These are phyloP conservation scores for Inga laurina DNA, from an alignment of 306 rosid species.

Conservation along the genomic window DNA sequence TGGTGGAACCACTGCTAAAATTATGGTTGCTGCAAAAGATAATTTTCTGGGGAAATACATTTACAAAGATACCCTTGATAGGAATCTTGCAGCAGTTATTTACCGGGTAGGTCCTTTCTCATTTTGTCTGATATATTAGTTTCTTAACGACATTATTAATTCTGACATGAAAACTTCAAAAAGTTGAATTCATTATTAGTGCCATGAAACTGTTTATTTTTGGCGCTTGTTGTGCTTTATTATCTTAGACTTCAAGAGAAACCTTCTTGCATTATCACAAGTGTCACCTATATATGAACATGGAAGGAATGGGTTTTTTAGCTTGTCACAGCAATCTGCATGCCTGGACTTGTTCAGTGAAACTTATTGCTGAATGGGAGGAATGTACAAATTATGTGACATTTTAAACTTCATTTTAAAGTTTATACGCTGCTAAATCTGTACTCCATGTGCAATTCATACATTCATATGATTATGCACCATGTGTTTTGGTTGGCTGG, in stretches of 20 bases:
- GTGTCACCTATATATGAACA: neutral
- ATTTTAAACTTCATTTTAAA: neutral
- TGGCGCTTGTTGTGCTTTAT: neutral
- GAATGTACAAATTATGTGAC: neutral
- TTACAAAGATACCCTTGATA: constrained; percentile 88
- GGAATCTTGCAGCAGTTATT: constrained; percentile 91
- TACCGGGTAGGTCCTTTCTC: constrained; percentile 52
- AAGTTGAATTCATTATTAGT: neutral
- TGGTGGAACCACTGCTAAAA: constrained; percentile 96
- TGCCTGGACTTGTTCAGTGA: neutral
- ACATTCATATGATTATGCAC: neutral
- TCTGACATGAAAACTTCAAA: neutral
- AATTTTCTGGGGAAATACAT: constrained; percentile 90
- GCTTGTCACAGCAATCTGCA: neutral
- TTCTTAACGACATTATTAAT: neutral
- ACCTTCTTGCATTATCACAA: neutral
- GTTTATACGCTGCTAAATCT: neutral
- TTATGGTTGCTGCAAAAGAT: constrained; percentile 94
- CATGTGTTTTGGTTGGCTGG: neutral
- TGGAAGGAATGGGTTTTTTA: neutral
- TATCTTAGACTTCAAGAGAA: neutral
- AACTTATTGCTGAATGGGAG: neutral
- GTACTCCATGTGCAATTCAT: neutral
- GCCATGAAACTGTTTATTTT: neutral
- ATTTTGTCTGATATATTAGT: neutral